These are phyloP conservation scores for Malassezia restricta DNA, from an alignment of 1,284 basidiomycete genomes.

Conservation along the genomic window DNA sequence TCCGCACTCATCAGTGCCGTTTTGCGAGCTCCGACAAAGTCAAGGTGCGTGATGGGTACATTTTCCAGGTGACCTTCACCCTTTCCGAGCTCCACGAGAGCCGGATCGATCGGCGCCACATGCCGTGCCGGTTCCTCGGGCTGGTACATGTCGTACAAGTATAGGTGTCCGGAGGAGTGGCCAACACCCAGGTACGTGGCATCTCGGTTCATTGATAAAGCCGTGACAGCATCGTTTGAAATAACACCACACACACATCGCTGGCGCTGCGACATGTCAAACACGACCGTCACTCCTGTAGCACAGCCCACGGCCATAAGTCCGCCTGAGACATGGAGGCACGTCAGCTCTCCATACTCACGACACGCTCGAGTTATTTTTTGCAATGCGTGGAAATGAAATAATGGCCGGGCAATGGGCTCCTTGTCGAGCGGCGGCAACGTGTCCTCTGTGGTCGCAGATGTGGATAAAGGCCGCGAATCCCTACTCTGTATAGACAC, in stretches of 20 bases:
- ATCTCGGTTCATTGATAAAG: constrained; percentile 79
- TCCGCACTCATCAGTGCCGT: constrained; percentile 88
- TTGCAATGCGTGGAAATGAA: neutral
- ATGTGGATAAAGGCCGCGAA: too few species aligned
- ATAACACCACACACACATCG: constrained; percentile 57
- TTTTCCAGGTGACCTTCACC: constrained; percentile 83
- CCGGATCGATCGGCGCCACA: constrained; percentile 60
- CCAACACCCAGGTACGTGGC: constrained; percentile 85
- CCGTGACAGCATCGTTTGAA: constrained; percentile 58
- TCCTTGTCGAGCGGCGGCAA: neutral
- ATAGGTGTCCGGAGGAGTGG: constrained; percentile 70
- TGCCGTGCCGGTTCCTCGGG: constrained; percentile 55
- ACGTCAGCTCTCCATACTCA: neutral
- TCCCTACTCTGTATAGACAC: too few species aligned
- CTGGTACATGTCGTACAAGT: constrained; percentile 68
- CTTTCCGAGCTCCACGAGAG: constrained; percentile 62
- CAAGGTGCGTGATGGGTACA: constrained; percentile 72
- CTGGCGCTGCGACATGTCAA: constrained; percentile 72
- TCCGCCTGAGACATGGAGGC: constrained; percentile 62
- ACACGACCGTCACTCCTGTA: constrained; percentile 65
- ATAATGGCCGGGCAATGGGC: constrained; percentile 12
- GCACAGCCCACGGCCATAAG: constrained; percentile 80
- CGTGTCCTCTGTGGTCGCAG: too few species aligned
- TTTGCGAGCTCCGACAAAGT: constrained; percentile 83
- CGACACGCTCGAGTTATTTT: constrained; percentile 2